Conservation (phyloP, 768 basidiomycete genomes). For the Boletus fagicola region DNA sequence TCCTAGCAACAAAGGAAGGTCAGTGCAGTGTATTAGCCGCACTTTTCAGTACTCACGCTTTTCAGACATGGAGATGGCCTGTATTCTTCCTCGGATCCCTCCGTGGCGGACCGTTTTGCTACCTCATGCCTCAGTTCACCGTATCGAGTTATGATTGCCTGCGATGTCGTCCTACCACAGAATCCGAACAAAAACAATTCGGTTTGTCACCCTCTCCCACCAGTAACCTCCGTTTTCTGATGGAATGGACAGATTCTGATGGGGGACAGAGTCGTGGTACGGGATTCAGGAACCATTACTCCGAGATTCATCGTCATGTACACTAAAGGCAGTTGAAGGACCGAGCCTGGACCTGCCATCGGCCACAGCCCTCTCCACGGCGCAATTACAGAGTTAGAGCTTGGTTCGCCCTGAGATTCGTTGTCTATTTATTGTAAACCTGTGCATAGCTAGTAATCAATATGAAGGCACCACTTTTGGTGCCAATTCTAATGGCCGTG, state of each 20-base stretch:
- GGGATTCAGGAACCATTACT: constrained; percentile 51
- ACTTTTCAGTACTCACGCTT: neutral
- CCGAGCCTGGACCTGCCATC: constrained; percentile 15
- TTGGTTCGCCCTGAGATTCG: constrained; percentile 20
- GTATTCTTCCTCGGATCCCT: constrained; percentile 61
- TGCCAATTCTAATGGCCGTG: constrained; percentile 2
- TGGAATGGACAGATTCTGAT: constrained; percentile 40
- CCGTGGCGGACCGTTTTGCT: constrained; percentile 55
- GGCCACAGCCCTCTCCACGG: constrained; percentile 15
- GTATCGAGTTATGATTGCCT: constrained; percentile 63
- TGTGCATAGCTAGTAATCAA: constrained; percentile 16
- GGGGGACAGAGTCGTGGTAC: constrained; percentile 53
- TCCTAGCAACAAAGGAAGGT: constrained; percentile 55
- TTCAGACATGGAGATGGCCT: constrained; percentile 59
- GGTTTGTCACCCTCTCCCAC: constrained; percentile 21
- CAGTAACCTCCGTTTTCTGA: constrained; percentile 25
- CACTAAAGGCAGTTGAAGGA: constrained; percentile 36
- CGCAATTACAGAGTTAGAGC: constrained; percentile 25
- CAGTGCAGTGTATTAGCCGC: constrained; percentile 15
- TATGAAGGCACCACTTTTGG: constrained; percentile 25
- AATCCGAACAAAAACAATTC: constrained; percentile 24
- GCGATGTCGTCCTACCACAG: constrained; percentile 48
- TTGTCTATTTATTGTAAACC: constrained; percentile 23
- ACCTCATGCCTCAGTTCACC: constrained; percentile 67
- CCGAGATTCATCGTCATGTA: constrained; percentile 63